phyloP scores from a whole-genome alignment of 2,329 filamentous ascomycete species.

The Calonectria pteridis region DNA sequence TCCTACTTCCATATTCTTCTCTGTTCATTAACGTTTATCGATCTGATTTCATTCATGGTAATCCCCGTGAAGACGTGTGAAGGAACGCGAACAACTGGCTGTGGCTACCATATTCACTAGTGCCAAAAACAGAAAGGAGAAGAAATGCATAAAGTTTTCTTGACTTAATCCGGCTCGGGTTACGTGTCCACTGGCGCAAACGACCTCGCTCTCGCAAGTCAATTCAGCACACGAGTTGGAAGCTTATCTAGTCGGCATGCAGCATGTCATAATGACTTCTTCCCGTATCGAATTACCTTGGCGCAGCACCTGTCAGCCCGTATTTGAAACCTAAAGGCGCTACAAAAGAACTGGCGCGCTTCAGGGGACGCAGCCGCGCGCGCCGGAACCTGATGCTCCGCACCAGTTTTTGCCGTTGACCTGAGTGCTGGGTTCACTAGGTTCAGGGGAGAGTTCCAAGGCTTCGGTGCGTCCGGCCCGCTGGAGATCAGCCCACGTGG shows the following conservation, averaged over 20 bases:
- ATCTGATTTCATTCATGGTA: no score
- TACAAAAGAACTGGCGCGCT: not conserved
- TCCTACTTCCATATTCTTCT: no score
- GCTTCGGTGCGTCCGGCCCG: not conserved
- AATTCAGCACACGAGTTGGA: not conserved
- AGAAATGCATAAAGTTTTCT: no score
- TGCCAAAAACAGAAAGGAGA: no score
- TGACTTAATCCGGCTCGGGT: no score
- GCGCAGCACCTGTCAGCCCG: not conserved
- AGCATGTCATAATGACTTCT: not conserved
- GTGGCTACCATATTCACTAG: no score
- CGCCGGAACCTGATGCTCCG: not conserved
- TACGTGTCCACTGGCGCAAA: no score
- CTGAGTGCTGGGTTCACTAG: not conserved
- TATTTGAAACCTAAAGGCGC: not conserved
- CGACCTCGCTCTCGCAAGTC: not conserved
- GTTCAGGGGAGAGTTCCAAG: not conserved
- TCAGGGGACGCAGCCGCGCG: not conserved
- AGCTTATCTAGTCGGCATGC: not conserved
- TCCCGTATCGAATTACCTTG: not conserved
- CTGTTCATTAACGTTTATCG: no score
- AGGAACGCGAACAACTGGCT: no score
- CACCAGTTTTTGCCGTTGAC: not conserved
- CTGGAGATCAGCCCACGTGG: not conserved
- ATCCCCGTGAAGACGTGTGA: no score